A percentile compares a stretch with the other conserved stretches of the same genome.
phyloP scores from a whole-genome alignment of 441 rosid species.

The Gossypium schwendimanii region DNA sequence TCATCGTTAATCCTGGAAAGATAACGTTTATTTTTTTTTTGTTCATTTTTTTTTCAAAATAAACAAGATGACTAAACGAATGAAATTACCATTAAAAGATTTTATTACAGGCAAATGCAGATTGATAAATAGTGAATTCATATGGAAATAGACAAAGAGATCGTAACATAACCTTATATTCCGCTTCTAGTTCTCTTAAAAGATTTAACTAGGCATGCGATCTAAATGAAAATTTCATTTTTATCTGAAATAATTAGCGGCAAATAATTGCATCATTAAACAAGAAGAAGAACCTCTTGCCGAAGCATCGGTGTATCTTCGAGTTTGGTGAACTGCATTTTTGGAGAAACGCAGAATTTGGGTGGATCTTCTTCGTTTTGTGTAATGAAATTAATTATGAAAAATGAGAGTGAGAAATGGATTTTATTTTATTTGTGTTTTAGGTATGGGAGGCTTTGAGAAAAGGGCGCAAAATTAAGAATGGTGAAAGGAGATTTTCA shows the following conservation, averaged over 20 bases:
- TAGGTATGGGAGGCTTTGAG: constrained; percentile 19
- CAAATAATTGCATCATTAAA: not conserved
- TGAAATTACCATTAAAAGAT: not conserved
- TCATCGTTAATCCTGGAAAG: not conserved
- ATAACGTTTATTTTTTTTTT: not conserved
- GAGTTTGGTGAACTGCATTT: constrained; percentile 60
- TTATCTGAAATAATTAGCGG: not conserved
- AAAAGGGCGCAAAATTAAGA: constrained; percentile 33
- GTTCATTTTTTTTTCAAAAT: too few relatives aligned
- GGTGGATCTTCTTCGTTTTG: constrained; percentile 10
- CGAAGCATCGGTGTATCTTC: constrained; percentile 84
- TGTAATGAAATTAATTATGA: not conserved
- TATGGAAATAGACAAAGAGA: not conserved
- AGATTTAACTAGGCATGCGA: not conserved
- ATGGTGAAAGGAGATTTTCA: constrained; percentile 9
- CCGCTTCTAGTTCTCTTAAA: not conserved
- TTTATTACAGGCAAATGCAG: not conserved
- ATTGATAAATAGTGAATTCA: not conserved
- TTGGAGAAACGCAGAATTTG: constrained; percentile 13
- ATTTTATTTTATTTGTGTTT: constrained; percentile 5
- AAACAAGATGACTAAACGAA: not conserved
- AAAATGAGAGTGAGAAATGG: not conserved
- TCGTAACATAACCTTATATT: not conserved
- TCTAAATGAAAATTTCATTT: not conserved
- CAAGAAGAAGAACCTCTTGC: constrained; percentile 42